phyloP scores from a whole-genome alignment of 1,284 basidiomycete genomes.

The Xanthoconium separans region DNA sequence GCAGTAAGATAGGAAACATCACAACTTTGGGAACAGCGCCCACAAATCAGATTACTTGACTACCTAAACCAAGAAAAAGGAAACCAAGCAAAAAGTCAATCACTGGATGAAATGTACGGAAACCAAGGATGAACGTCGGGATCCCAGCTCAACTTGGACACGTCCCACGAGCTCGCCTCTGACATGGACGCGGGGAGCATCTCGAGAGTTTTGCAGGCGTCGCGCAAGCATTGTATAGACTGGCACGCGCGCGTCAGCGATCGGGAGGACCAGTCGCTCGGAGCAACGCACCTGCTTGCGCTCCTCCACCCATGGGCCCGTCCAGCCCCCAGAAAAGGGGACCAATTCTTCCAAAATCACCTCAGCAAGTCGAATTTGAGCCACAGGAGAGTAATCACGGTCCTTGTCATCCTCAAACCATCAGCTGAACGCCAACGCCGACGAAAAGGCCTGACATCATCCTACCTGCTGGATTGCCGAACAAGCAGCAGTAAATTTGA shows the following conservation, averaged over 20 bases:
- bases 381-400: constrained; percentile 35
- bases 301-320: constrained; percentile 39
- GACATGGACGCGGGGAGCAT: constrained; percentile 30
- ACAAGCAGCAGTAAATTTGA: constrained; percentile 41
- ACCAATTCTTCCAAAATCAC: constrained; percentile 36
- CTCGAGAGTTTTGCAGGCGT: constrained; percentile 31
- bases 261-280: too few species aligned
- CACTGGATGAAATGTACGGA: constrained; percentile 19
- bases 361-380: constrained; percentile 42
- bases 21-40: too few species aligned
- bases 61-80: background rate
- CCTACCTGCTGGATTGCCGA: constrained; percentile 37
- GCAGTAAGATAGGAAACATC: too few species aligned
- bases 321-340: constrained; percentile 33
- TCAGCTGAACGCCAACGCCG: background rate
- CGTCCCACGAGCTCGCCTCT: constrained; percentile 31
- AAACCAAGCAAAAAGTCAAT: background rate
- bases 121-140: constrained; percentile 47
- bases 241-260: constrained; percentile 11
- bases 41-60: too few species aligned
- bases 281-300: constrained; percentile 27
- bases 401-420: constrained; percentile 25
- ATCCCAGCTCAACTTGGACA: constrained; percentile 40
- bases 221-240: constrained; percentile 29
- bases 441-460: background rate